phyloP scores from a whole-genome alignment of 257 asterid species.

The Misopates orontium region DNA sequence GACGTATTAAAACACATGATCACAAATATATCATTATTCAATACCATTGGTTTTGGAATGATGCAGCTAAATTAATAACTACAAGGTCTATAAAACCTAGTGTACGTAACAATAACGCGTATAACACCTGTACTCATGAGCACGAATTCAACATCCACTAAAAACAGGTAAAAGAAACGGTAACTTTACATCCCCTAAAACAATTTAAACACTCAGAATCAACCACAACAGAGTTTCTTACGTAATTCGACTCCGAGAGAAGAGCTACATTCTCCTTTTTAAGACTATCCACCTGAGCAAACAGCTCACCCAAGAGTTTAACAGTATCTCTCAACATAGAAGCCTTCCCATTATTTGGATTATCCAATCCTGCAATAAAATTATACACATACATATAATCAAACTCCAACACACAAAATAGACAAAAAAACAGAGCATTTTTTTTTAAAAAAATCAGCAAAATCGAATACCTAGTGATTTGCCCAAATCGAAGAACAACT shows the following conservation, averaged over 20 bases:
- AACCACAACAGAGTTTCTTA: conserved; percentile 35
- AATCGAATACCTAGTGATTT: conserved; percentile 45
- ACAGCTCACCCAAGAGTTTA: conserved; percentile 49
- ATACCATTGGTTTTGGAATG: no score
- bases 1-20: no score
- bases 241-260: conserved; percentile 58
- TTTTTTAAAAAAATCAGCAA: not conserved
- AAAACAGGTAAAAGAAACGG: no score
- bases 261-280: conserved; percentile 56
- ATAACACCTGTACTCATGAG: no score
- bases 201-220: not conserved
- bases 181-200: no score
- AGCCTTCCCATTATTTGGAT: conserved; percentile 59
- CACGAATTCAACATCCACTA: no score
- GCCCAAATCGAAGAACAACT: conserved; percentile 51
- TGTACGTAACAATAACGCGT: no score
- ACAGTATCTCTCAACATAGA: conserved; percentile 51
- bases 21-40: no score
- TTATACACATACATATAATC: conserved; percentile 4
- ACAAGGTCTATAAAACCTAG: no score
- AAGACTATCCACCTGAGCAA: conserved; percentile 48
- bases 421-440: no score
- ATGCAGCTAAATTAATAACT: no score
- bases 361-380: conserved; percentile 42
- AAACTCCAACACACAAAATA: not conserved